Evolutionary conservation across 1,139 yeast species (phyloP).

Genomic region (Hemisphaericaspora xylanilytica): DNA sequence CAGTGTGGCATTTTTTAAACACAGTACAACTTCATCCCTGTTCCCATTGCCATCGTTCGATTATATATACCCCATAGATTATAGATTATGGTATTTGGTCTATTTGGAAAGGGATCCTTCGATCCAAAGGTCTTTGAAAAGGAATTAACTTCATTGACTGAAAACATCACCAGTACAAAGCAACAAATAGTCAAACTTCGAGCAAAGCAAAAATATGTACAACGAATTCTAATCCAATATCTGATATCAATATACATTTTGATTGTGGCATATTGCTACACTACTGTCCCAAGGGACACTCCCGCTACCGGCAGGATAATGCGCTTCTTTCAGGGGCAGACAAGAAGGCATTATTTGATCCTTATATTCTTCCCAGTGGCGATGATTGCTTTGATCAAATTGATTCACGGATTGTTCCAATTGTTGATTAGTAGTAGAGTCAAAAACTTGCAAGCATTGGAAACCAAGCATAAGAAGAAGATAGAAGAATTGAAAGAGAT

Average conservation of each 20-base stretch:
- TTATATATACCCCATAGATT: too few species aligned
- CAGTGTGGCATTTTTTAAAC: too few species aligned
- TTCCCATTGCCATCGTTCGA: too few species aligned
- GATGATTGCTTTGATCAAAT: conserved; percentile 19
- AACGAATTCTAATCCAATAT: conserved; percentile 22
- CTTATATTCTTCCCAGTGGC: conserved; percentile 31
- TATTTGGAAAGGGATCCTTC: conserved; percentile 37
- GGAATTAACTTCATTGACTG: conserved; percentile 44
- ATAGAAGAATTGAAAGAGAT: conserved; percentile 73
- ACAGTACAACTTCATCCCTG: too few species aligned
- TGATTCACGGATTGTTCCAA: conserved; percentile 24
- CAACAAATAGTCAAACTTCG: conserved; percentile 19
- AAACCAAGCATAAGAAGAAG: conserved; percentile 55
- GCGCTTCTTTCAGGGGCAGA: conserved; percentile 26
- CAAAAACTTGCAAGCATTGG: conserved; percentile 26
- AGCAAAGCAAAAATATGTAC: conserved; percentile 12
- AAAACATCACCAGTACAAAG: conserved; percentile 28
- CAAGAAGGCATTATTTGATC: conserved; percentile 17
- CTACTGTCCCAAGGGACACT: conserved; percentile 20
- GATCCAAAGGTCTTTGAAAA: conserved; percentile 52
- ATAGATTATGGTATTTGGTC: conserved; percentile 23
- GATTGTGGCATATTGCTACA: conserved; percentile 26
- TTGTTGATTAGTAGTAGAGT: conserved; percentile 24
- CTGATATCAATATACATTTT: conserved; percentile 31
- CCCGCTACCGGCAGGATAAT: conserved; percentile 20